These are phyloP conservation scores for Yamagishiella unicocca DNA, from an alignment of 139 green algal genomes.

Conservation along the genomic window DNA sequence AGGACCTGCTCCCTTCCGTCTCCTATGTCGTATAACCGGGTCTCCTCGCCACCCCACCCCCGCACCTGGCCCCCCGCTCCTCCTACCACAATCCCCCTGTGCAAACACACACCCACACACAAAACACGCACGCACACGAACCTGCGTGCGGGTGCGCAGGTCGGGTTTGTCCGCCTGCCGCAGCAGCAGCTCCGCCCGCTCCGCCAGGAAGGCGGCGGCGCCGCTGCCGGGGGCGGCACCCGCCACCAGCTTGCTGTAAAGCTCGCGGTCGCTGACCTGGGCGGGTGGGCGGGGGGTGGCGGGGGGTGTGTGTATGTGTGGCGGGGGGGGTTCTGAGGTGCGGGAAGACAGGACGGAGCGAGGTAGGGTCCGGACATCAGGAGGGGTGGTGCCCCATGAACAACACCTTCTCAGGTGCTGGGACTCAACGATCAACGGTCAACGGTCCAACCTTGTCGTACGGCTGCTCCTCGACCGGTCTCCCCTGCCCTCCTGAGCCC, in stretches of 20 bases:
- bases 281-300: neutral
- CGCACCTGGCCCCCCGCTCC: neutral
- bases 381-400: too few relatives aligned
- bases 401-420: too few relatives aligned
- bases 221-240: conserved; percentile 49
- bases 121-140: neutral
- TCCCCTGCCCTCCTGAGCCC: too few relatives aligned
- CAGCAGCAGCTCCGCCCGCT: conserved; percentile 89
- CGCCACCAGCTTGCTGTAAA: conserved; percentile 86
- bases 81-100: neutral
- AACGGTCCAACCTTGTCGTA: too few relatives aligned
- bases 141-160: conserved; percentile 63
- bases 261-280: conserved; percentile 87
- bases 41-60: too few relatives aligned
- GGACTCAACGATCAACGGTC: too few relatives aligned
- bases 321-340: neutral
- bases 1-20: too few relatives aligned
- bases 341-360: neutral
- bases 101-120: neutral
- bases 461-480: too few relatives aligned
- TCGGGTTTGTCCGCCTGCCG: conserved; percentile 57
- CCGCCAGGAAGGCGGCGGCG: conserved; percentile 79
- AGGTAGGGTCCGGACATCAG: neutral
- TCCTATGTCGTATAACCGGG: too few relatives aligned
- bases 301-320: neutral